A percentile compares a stretch with the other conserved stretches of the same genome.
Conservation (phyloP, 2,329 filamentous ascomycete genomes). For the Pseudocercospora eumusae region DNA sequence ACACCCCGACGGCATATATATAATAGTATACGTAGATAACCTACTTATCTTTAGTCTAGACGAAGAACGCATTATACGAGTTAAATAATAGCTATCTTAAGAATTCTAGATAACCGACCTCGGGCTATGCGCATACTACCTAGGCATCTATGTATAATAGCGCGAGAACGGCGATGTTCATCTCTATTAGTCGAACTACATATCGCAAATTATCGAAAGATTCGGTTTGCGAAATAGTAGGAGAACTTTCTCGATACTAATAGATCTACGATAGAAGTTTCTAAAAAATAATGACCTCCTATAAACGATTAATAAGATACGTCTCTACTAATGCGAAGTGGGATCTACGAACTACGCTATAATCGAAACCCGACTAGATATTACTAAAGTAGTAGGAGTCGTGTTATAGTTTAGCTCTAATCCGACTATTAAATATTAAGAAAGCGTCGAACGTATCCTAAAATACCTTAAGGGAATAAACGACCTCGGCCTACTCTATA, state of each 20-base stretch:
- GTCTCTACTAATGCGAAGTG: conserved; percentile 4
- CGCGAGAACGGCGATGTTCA: not conserved
- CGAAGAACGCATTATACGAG: not conserved
- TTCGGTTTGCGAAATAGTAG: not conserved
- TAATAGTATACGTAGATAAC: conserved; percentile 21
- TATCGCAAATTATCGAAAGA: conserved; percentile 6
- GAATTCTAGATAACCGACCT: conserved; percentile 22
- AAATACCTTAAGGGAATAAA: conserved; percentile 7
- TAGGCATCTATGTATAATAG: conserved; percentile 10
- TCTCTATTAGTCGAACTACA: conserved; percentile 17
- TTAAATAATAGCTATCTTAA: not conserved
- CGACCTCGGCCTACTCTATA: conserved; percentile 7
- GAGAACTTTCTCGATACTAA: not conserved
- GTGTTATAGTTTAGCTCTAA: conserved; percentile 4
- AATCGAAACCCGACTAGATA: conserved; percentile 7
- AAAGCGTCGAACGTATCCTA: not conserved
- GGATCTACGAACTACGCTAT: conserved; percentile 3
- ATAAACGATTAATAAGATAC: not conserved
- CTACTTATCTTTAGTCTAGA: conserved; percentile 17
- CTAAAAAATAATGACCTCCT: not conserved
- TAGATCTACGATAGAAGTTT: not conserved
- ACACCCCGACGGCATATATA: conserved; percentile 4
- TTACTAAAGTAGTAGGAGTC: conserved; percentile 12
- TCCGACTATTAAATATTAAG: conserved; percentile 2
- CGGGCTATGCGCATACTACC: conserved; percentile 14